phyloP scores from a whole-genome alignment of 2,329 filamentous ascomycete genomes.

The Neonectria neomacrospora region DNA sequence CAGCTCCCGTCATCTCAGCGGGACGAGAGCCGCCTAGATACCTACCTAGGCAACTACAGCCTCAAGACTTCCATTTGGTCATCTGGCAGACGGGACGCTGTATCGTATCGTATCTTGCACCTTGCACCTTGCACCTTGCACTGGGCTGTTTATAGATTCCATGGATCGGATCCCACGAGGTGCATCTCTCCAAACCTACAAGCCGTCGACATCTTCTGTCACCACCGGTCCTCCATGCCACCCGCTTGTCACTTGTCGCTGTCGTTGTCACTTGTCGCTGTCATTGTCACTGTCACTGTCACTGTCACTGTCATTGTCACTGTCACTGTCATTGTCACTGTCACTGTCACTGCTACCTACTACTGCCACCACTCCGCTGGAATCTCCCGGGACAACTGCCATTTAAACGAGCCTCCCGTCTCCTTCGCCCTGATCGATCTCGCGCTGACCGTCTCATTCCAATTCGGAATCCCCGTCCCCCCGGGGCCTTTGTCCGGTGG shows the following conservation, averaged over 20 bases:
- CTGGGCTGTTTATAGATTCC: neutral
- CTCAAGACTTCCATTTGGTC: too few relatives aligned
- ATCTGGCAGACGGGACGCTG: neutral
- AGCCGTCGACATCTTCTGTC: neutral
- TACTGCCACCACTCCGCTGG: neutral
- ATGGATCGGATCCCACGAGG: neutral
- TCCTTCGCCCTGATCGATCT: conserved; percentile 2
- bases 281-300: neutral
- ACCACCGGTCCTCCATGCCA: neutral
- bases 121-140: too few relatives aligned
- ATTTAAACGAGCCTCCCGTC: neutral
- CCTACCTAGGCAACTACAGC: too few relatives aligned
- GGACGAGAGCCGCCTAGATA: too few relatives aligned
- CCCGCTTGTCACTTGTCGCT: too few relatives aligned
- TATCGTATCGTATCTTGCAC: neutral
- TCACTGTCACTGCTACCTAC: neutral
- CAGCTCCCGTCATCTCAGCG: neutral
- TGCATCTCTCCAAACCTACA: neutral
- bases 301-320: neutral
- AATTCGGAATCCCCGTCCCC: neutral
- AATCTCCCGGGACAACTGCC: conserved; percentile 5
- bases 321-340: neutral
- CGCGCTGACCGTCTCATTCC: neutral
- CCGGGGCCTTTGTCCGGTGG: neutral
- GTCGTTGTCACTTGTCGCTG: too few relatives aligned